phyloP scores from a whole-genome alignment of 768 basidiomycete genomes.

The Dioszegia aurantiaca region DNA sequence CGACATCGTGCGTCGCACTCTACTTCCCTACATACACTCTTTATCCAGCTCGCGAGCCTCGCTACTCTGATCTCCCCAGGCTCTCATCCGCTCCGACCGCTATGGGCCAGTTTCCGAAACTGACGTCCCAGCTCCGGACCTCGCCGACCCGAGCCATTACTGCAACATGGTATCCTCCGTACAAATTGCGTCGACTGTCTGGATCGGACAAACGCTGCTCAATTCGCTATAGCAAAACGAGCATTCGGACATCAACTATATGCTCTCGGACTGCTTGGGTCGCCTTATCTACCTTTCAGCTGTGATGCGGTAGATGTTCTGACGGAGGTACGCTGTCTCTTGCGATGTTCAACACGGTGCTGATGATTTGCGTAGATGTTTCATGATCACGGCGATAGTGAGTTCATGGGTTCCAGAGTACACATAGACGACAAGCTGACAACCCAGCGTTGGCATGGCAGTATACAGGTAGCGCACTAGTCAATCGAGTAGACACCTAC shows the following conservation, averaged over 20 bases:
- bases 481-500: slow-evolving; percentile 94
- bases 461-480: slow-evolving; percentile 93
- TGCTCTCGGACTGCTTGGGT: slow-evolving; percentile 82
- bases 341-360: not conserved
- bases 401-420: slow-evolving; percentile 43
- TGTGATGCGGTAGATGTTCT: slow-evolving; percentile 94
- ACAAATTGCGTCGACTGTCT: slow-evolving; percentile 97
- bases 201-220: slow-evolving; percentile 92
- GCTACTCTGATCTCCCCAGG: too few species aligned
- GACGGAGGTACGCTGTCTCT: slow-evolving; percentile 60
- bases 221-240: slow-evolving; percentile 93
- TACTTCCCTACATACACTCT: too few species aligned
- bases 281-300: slow-evolving; percentile 81
- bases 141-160: slow-evolving; percentile 54
- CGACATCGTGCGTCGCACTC: not conserved
- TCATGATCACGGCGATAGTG: slow-evolving; percentile 93
- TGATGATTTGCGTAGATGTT: slow-evolving; percentile 63
- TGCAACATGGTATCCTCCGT: slow-evolving; percentile 89
- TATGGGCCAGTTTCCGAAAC: too few species aligned
- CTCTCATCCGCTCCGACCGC: too few species aligned
- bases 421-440: slow-evolving; percentile 1
- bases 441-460: slow-evolving; percentile 80
- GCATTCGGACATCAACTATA: slow-evolving; percentile 93
- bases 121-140: slow-evolving; percentile 9
- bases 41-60: too few species aligned